Conservation (phyloP, 352 stramenopile genomes). For the Globisporangium canariense region DNA sequence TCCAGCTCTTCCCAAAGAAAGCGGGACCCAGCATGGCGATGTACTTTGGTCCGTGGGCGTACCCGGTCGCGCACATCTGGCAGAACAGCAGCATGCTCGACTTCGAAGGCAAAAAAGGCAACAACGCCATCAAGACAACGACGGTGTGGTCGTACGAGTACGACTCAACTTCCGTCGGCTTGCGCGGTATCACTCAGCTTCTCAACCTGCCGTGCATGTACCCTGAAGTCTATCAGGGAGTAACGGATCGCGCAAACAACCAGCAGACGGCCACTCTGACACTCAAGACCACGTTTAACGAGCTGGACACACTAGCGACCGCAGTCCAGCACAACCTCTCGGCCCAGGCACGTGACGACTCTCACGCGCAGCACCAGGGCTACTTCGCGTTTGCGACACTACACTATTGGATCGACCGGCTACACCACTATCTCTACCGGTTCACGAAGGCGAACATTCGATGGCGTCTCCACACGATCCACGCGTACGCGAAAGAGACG, state of each 20-base stretch:
- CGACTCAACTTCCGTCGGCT: slow-evolving; percentile 29
- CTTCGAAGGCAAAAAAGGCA: slow-evolving; percentile 22
- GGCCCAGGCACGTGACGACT: neutral
- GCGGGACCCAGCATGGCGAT: slow-evolving; percentile 27
- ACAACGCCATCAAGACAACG: slow-evolving; percentile 10
- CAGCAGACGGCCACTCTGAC: slow-evolving; percentile 15
- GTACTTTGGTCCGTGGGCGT: slow-evolving; percentile 46
- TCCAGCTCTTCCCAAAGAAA: slow-evolving; percentile 21
- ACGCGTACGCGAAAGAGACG: slow-evolving; percentile 13
- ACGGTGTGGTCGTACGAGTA: slow-evolving; percentile 35
- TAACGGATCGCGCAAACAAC: slow-evolving; percentile 1
- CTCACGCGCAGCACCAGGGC: neutral
- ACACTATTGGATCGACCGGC: slow-evolving; percentile 31
- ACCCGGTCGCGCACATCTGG: slow-evolving; percentile 35
- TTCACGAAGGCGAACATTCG: slow-evolving; percentile 17
- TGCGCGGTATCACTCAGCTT: slow-evolving; percentile 23
- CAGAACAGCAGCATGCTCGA: neutral
- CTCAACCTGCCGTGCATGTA: slow-evolving; percentile 22
- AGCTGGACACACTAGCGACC: slow-evolving; percentile 33
- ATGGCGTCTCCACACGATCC: slow-evolving; percentile 19
- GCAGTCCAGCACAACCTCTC: slow-evolving; percentile 12
- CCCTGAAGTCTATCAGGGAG: slow-evolving; percentile 7
- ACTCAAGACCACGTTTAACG: slow-evolving; percentile 25
- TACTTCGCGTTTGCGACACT: slow-evolving; percentile 17
- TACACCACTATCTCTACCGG: slow-evolving; percentile 26